Evolutionary conservation across 441 rosid genomes (phyloP), one percentile per base, ranked within the genome.

Genomic region (Pelargonium citronellum): DNA sequence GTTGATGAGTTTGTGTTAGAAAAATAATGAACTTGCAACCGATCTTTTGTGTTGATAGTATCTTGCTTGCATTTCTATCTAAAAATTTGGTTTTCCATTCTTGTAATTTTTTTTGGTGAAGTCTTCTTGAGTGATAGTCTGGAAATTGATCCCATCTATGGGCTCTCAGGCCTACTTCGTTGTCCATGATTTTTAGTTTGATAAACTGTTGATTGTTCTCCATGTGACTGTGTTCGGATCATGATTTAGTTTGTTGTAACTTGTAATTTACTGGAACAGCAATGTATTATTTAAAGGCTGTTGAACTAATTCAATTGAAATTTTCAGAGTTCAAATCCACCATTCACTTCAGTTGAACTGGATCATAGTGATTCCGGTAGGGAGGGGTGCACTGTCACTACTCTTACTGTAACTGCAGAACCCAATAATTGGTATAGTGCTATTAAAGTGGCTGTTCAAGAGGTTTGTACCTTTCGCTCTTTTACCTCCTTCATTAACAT

Each of bases 361-460:
- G 99, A 95, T 83, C 99, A 95, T 81, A 92, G 99, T 79, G 99
- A 95, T 79, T 95, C 99, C 12, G 99, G 99, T 78, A 89, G 99
- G 83, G 98, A 95, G 84, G 96, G 96, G 64, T 95, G 99, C 87
- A 95, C 98, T 43, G 99, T 95, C 67, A 95, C 99, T 53, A 95
- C 99, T 71, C 98, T 95, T 70, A 95, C 99, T 67, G 92, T 95
- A 41, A 88, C 98, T 24, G 99, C 99, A 67, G 99, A 95, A 77
- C 98, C 99, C 74, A 84, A 86, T 79, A 95, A 89, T 80, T 95
- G 99, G 99, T 91, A 87, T 82, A 88, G 80, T 82, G 99, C 99
- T 67, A 86, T 95, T 66, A 86, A 73, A 86, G 95, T 92, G 80
- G 98, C 99, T 74, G 98, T 95, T 75, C 96, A 91, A 71, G 99